Evolutionary conservation across 148 eudicot genomes (phyloP), one percentile per base, ranked within the genome.

Genomic region (Polygonum aviculare): DNA sequence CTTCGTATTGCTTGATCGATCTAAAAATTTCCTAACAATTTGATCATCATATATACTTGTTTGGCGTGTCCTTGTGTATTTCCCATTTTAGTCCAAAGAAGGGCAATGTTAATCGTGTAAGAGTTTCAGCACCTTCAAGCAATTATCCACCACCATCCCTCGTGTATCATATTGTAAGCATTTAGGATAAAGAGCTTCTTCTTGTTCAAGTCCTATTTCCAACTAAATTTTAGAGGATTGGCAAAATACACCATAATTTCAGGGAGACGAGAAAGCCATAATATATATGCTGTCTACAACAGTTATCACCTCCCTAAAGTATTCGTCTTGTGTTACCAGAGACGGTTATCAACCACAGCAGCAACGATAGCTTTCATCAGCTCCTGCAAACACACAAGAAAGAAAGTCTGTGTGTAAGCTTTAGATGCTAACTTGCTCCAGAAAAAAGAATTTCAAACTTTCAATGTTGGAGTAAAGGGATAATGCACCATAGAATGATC

Each of bases 401-500:
- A 18, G 7, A 15, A 52, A 3, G 59, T 16, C 18, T 52, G 57
- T 59, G 2, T 21, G 10, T 10, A 51, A 51, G 1, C 9, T 7
- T 59, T 59, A 22, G 2, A 21, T 10, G 35, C 14, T n/a, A 59
- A 59, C 22, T 59, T 38, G 48, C 5, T 4, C 9, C 21, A 38
- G 10, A 69, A 33, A 69, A 38, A 15, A 21, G 16, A 9, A 26
- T 26, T 26, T 26, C 31, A 26, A 26, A 26, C 31, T 36, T 36
- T 69, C 73, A 2, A 18, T 12, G 73, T 36, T 69, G 47, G 48
- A 36, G 73, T 76, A 26, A 12, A 51, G 75, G 75, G 72, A 55
- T 44, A 7, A 44, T 21, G 75, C 91, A 93, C 98, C 89, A 67
- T 41, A 12, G 97, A 91, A 78, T 94, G 98, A 82, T 94, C 91